These are phyloP conservation scores for Gymnopilus junonius DNA, from an alignment of 768 basidiomycete species.

Conservation along the genomic window DNA sequence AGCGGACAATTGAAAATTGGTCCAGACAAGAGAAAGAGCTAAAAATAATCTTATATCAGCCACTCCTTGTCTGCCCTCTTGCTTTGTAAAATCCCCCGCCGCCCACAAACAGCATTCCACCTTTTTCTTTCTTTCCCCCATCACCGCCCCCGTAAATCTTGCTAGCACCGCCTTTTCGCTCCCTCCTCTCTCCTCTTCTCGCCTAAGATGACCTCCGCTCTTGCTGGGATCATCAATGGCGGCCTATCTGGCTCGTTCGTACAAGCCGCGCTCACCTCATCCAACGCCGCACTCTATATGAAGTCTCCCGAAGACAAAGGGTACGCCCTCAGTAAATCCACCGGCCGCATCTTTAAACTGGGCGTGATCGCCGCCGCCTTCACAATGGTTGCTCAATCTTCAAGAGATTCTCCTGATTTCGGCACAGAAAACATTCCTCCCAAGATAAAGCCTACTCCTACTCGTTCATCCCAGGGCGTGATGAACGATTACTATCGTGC, in stretches of 20 bases:
- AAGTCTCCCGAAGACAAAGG: not conserved
- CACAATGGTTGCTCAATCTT: not conserved
- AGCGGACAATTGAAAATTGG: not conserved
- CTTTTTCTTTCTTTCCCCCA: not conserved
- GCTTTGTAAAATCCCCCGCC: not conserved
- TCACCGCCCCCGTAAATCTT: not conserved
- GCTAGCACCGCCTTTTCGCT: not conserved
- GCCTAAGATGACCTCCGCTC: not conserved
- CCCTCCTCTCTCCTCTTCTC: not conserved
- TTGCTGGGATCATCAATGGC: not conserved
- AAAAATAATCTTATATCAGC: not conserved
- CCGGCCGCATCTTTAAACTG: not conserved
- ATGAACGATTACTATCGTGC: not conserved
- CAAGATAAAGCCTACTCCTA: not conserved
- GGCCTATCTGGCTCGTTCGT: not conserved
- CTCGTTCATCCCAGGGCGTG: not conserved
- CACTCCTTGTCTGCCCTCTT: not conserved
- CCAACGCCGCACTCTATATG: not conserved
- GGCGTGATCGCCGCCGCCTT: not conserved
- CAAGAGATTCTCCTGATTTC: not conserved
- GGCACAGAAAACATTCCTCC: not conserved
- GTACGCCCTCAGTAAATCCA: not conserved
- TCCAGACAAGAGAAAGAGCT: not conserved
- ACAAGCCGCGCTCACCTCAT: not conserved
- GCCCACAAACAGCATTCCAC: not conserved